Conservation (phyloP, 495 filamentous ascomycete species). For the Neurospora sp. region DNA sequence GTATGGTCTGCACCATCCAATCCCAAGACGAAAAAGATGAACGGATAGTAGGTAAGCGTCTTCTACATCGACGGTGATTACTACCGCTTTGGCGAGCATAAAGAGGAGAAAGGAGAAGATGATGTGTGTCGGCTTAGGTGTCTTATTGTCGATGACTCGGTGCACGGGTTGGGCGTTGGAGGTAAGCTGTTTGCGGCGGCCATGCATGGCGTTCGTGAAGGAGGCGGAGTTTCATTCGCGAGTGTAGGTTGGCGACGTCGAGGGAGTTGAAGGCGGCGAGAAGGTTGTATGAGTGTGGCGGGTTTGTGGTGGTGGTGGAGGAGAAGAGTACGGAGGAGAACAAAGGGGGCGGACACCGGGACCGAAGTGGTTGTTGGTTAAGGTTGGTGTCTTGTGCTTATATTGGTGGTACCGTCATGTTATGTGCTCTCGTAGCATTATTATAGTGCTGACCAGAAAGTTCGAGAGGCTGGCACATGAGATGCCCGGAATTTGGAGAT, state of each 20-base stretch:
- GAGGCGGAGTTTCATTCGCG: constrained; percentile 11
- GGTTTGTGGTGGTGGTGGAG: constrained; percentile 12
- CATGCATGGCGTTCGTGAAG: constrained; percentile 19
- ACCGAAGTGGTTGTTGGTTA: neutral
- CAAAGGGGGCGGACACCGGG: neutral
- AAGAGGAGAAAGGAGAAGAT: neutral
- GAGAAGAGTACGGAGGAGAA: neutral
- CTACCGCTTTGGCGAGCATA: neutral
- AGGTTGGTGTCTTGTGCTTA: neutral
- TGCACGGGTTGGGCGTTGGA: constrained; percentile 18
- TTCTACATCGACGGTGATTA: constrained; percentile 23
- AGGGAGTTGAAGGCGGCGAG: constrained; percentile 10
- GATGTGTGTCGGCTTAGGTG: constrained; percentile 14
- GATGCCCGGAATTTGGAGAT: neutral
- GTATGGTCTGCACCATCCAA: constrained; percentile 19
- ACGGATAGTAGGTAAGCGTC: constrained; percentile 21
- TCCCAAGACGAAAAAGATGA: neutral
- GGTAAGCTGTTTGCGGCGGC: constrained; percentile 16
- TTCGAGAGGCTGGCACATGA: neutral
- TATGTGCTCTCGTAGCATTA: neutral
- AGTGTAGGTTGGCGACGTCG: constrained; percentile 18
- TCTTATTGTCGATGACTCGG: constrained; percentile 22
- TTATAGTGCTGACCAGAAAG: neutral
- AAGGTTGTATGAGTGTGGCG: constrained; percentile 17
- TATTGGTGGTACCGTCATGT: neutral